Evolutionary conservation across 2,329 filamentous ascomycete species (phyloP).

Genomic region (Fusarium abutilonis): DNA sequence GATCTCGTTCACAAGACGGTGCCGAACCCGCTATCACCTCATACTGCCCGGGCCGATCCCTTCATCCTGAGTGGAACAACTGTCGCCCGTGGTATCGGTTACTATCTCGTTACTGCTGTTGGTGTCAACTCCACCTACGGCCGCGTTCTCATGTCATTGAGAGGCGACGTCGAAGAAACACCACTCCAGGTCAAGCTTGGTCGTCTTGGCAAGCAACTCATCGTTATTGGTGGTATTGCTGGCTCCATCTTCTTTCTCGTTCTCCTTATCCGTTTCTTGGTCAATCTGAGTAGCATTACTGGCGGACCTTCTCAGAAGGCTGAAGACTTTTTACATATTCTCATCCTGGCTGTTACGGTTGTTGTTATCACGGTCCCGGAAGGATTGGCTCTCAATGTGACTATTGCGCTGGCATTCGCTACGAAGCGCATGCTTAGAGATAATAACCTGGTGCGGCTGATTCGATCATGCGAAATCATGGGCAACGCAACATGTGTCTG

Average conservation of each 20-base stretch:
- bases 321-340: conserved; percentile 66
- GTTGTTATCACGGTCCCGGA: conserved; percentile 70
- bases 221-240: conserved; percentile 54
- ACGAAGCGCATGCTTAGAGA: conserved; percentile 71
- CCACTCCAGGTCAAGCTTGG: conserved; percentile 82
- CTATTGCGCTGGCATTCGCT: conserved; percentile 69
- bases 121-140: conserved; percentile 80
- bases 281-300: conserved; percentile 48
- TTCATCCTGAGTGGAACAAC: conserved; percentile 85
- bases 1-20: conserved; percentile 73
- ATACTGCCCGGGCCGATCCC: conserved; percentile 69
- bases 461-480: conserved; percentile 71
- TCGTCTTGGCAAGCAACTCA: conserved; percentile 78
- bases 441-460: conserved; percentile 68
- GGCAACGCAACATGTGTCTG: conserved; percentile 71
- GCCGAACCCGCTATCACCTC: conserved; percentile 66
- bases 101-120: conserved; percentile 78
- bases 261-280: conserved; percentile 54
- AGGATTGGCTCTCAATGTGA: conserved; percentile 68
- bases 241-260: conserved; percentile 56
- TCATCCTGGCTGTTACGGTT: conserved; percentile 67
- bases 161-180: conserved; percentile 80
- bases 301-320: conserved; percentile 60
- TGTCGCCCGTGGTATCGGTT: conserved; percentile 78
- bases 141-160: conserved; percentile 80